These are phyloP conservation scores for Penicillium janthinellum DNA, from an alignment of 2,329 filamentous ascomycete species.

Conservation along the genomic window DNA sequence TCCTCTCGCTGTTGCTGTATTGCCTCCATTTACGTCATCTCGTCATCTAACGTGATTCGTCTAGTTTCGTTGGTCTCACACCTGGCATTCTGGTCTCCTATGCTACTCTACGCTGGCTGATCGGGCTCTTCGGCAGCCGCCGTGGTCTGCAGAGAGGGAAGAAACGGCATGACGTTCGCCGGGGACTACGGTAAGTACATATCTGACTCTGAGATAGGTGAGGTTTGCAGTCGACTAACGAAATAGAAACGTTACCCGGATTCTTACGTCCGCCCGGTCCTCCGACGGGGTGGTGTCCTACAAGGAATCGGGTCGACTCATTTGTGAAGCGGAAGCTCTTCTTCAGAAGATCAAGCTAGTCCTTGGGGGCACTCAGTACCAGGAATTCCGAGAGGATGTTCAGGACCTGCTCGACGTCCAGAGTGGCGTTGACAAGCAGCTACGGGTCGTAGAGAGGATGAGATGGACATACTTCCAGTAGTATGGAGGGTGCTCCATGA, in stretches of 20 bases:
- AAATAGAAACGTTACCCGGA: slow-evolving; percentile 75
- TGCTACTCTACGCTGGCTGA: slow-evolving; percentile 71
- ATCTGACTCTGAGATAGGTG: background rate
- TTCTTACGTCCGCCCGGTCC: slow-evolving; percentile 68
- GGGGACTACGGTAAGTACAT: slow-evolving; percentile 66
- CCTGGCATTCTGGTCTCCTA: slow-evolving; percentile 88
- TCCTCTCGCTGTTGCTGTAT: background rate
- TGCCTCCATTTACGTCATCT: slow-evolving; percentile 6
- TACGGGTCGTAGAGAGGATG: slow-evolving; percentile 77
- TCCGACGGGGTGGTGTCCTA: slow-evolving; percentile 78
- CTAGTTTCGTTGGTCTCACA: slow-evolving; percentile 85
- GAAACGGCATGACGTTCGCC: slow-evolving; percentile 69
- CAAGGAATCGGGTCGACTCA: slow-evolving; percentile 85
- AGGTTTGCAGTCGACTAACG: slow-evolving; percentile 3
- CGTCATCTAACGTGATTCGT: slow-evolving; percentile 12
- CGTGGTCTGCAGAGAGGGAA: slow-evolving; percentile 66
- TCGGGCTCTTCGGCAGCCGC: slow-evolving; percentile 68
- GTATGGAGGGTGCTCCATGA: slow-evolving; percentile 30
- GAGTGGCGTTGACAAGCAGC: slow-evolving; percentile 75
- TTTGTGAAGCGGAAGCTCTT: slow-evolving; percentile 87
- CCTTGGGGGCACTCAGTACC: slow-evolving; percentile 73
- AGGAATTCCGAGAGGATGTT: slow-evolving; percentile 86
- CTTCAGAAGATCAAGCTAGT: slow-evolving; percentile 67
- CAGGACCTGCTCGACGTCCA: slow-evolving; percentile 80
- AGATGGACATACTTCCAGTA: slow-evolving; percentile 88